A percentile compares a stretch with the other conserved stretches of the same genome.
Conservation (phyloP, 148 eudicot species). For the Tetragonia tetragonoides region DNA sequence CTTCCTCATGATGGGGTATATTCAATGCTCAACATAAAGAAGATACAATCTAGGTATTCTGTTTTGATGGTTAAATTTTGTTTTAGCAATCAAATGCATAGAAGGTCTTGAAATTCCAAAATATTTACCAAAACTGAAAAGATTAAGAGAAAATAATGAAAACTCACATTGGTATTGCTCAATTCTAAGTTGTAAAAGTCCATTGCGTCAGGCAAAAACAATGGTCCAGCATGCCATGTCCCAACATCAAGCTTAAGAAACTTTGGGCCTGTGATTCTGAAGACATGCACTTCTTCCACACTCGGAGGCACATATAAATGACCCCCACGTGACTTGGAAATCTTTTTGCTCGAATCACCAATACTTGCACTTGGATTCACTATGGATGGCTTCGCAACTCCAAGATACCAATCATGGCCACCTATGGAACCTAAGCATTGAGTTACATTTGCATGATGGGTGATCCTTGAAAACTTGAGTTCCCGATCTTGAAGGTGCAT, state of each 20-base stretch:
- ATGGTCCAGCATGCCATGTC: slow-evolving; percentile 98
- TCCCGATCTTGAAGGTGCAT: slow-evolving; percentile 64
- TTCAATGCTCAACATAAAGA: background rate
- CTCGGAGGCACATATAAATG: slow-evolving; percentile 75
- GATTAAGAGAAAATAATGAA: slow-evolving; percentile 3
- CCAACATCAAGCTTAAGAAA: slow-evolving; percentile 77
- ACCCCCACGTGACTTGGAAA: slow-evolving; percentile 55
- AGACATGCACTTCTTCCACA: slow-evolving; percentile 62
- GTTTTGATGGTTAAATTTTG: background rate
- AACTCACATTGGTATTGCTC: slow-evolving; percentile 82
- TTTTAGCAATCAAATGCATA: background rate
- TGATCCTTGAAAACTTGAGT: slow-evolving; percentile 64
- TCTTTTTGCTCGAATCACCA: slow-evolving; percentile 31
- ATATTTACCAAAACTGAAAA: background rate
- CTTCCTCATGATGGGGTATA: too few relatives aligned
- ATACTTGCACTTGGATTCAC: slow-evolving; percentile 41
- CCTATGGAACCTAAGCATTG: slow-evolving; percentile 90
- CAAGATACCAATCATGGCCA: slow-evolving; percentile 84
- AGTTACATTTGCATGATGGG: slow-evolving; percentile 89
- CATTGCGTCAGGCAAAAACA: slow-evolving; percentile 52
- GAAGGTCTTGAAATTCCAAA: background rate
- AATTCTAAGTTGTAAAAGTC: slow-evolving; percentile 91
- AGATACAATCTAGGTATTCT: background rate
- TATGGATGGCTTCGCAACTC: slow-evolving; percentile 77
- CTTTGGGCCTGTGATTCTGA: slow-evolving; percentile 65